phyloP scores from a whole-genome alignment of 495 filamentous ascomycete genomes.

The Talaromyces wortmannii region DNA sequence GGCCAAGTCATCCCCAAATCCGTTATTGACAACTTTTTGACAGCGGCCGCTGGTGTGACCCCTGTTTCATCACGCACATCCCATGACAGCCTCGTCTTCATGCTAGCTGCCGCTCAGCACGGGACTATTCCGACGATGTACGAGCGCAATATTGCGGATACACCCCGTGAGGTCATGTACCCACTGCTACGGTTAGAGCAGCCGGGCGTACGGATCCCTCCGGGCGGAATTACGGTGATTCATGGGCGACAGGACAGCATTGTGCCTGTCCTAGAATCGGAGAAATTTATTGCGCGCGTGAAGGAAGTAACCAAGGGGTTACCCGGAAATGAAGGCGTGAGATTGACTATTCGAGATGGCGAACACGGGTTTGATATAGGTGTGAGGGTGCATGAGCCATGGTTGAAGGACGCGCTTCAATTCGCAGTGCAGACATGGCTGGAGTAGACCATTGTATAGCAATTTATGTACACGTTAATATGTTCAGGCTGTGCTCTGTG shows the following conservation, averaged over 20 bases:
- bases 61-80: slow-evolving; percentile 1
- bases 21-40: slow-evolving; percentile 7
- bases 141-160: slow-evolving; percentile 10
- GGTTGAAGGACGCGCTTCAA: slow-evolving; percentile 11
- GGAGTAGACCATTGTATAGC: slow-evolving; percentile 7
- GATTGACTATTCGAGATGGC: slow-evolving; percentile 12
- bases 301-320: slow-evolving; percentile 7
- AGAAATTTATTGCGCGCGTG: slow-evolving; percentile 18
- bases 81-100: slow-evolving; percentile 8
- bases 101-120: slow-evolving; percentile 13
- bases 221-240: slow-evolving; percentile 11
- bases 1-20: slow-evolving; percentile 5
- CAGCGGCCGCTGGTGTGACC: neutral
- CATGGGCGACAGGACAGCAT: slow-evolving; percentile 7
- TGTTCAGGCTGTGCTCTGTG: too few species aligned
- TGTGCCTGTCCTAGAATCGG: slow-evolving; percentile 7
- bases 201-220: slow-evolving; percentile 8
- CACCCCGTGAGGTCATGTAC: slow-evolving; percentile 5
- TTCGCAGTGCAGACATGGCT: slow-evolving; percentile 14
- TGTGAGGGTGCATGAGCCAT: slow-evolving; percentile 9
- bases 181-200: slow-evolving; percentile 10
- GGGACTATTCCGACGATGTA: slow-evolving; percentile 8
- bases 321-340: slow-evolving; percentile 8
- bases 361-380: slow-evolving; percentile 19
- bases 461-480: too few species aligned